Evolutionary conservation across 192 early-diverging fungal genomes (phyloP).

Genomic region (Coemansia erecta): DNA sequence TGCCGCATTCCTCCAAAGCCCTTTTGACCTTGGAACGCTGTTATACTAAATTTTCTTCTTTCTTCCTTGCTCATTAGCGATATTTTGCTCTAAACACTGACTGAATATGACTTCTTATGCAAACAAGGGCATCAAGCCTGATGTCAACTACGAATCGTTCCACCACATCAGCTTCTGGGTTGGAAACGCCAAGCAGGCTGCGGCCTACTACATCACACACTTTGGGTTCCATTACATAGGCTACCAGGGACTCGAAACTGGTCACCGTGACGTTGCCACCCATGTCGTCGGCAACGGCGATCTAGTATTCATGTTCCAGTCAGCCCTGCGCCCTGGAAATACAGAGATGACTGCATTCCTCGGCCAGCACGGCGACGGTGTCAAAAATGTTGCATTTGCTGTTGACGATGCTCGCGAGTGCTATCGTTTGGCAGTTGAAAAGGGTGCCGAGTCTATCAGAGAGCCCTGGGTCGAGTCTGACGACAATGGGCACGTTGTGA

Average conservation of each 20-base stretch:
- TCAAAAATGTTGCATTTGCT: slow-evolving; percentile 93
- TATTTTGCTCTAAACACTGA: too few relatives aligned
- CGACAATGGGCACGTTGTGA: slow-evolving; percentile 80
- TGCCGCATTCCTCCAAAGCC: too few relatives aligned
- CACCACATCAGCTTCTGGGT: slow-evolving; percentile 88
- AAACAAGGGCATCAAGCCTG: slow-evolving; percentile 60
- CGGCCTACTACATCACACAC: slow-evolving; percentile 87
- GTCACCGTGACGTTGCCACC: slow-evolving; percentile 76
- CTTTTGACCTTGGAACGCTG: too few relatives aligned
- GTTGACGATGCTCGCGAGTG: slow-evolving; percentile 81
- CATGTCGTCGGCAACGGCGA: slow-evolving; percentile 85
- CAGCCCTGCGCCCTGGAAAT: slow-evolving; percentile 81
- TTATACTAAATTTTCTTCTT: not conserved
- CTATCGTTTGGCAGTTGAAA: slow-evolving; percentile 76
- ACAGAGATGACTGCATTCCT: slow-evolving; percentile 64
- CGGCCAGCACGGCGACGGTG: slow-evolving; percentile 87
- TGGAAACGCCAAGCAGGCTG: slow-evolving; percentile 93
- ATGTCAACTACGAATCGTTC: slow-evolving; percentile 64
- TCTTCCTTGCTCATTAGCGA: not conserved
- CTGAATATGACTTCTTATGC: slow-evolving; percentile 64
- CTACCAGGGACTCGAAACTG: slow-evolving; percentile 96
- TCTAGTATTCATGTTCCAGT: slow-evolving; percentile 88
- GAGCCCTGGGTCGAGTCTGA: slow-evolving; percentile 81
- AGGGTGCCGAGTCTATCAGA: slow-evolving; percentile 79
- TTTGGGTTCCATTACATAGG: slow-evolving; percentile 93